These are phyloP conservation scores for Xanthoconium separans DNA, from an alignment of 1,284 basidiomycete genomes.

Conservation along the genomic window DNA sequence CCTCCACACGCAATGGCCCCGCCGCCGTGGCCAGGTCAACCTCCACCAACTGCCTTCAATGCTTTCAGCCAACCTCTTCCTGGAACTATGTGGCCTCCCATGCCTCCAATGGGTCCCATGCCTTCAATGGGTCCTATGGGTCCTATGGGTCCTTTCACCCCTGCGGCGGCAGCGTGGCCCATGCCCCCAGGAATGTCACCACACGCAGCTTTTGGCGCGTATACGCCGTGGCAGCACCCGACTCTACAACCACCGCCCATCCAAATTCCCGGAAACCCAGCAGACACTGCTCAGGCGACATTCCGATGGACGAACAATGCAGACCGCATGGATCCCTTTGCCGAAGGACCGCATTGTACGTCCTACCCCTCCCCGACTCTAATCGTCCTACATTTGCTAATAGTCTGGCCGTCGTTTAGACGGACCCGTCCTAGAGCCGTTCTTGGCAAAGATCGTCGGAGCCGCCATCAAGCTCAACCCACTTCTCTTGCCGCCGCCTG, in stretches of 20 bases:
- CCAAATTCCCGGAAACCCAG: slow-evolving; percentile 17
- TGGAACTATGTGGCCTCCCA: slow-evolving; percentile 22
- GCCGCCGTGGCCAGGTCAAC: slow-evolving; percentile 13
- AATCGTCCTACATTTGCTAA: slow-evolving; percentile 9
- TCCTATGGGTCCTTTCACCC: slow-evolving; percentile 23
- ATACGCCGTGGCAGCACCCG: slow-evolving; percentile 28
- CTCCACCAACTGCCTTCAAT: slow-evolving; percentile 26
- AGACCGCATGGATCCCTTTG: slow-evolving; percentile 28
- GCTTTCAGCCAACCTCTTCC: slow-evolving; percentile 32
- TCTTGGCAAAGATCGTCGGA: slow-evolving; percentile 49
- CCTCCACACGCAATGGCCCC: slow-evolving; percentile 22
- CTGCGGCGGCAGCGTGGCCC: slow-evolving; percentile 31
- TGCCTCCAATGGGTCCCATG: background rate
- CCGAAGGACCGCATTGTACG: slow-evolving; percentile 34
- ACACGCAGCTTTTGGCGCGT: slow-evolving; percentile 19
- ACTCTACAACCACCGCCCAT: slow-evolving; percentile 26
- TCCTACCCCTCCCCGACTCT: background rate
- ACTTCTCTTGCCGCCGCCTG: slow-evolving; percentile 50
- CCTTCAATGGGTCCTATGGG: slow-evolving; percentile 8
- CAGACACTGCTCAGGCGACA: slow-evolving; percentile 26
- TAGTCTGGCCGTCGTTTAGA: slow-evolving; percentile 42
- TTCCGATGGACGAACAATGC: slow-evolving; percentile 30
- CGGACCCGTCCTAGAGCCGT: slow-evolving; percentile 68
- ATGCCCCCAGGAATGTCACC: slow-evolving; percentile 26
- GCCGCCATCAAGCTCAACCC: slow-evolving; percentile 58